These are phyloP conservation scores for Nicotiana benthamiana DNA, from an alignment of 257 asterid genomes.

Conservation along the genomic window DNA sequence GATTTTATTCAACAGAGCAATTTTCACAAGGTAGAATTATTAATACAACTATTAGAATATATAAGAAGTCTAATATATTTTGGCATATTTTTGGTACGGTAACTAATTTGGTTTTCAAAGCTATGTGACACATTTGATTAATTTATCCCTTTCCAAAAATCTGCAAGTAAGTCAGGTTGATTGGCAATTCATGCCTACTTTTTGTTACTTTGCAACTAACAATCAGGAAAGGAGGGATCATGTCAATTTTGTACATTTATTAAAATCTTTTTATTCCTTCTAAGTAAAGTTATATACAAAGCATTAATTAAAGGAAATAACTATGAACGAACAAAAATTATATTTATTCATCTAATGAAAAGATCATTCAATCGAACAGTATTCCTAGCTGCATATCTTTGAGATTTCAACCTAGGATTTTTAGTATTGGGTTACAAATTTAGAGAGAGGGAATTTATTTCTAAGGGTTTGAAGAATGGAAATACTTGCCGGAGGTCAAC, in stretches of 20 bases:
- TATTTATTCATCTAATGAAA: not conserved
- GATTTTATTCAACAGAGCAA: not conserved
- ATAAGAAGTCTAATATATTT: slow-evolving; percentile 19
- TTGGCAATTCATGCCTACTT: slow-evolving; percentile 28
- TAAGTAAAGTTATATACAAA: not conserved
- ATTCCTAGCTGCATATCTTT: no score
- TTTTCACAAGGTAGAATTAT: not conserved
- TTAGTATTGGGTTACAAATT: no score
- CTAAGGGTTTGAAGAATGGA: no score
- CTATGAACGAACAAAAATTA: not conserved
- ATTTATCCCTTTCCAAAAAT: slow-evolving; percentile 9
- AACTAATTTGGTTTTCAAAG: slow-evolving; percentile 26
- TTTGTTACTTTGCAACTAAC: slow-evolving; percentile 24
- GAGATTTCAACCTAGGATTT: no score
- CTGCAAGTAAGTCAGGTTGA: slow-evolving; percentile 17
- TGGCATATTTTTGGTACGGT: slow-evolving; percentile 34
- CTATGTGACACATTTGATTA: slow-evolving; percentile 14
- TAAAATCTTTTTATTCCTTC: not conserved
- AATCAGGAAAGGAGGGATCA: slow-evolving; percentile 4
- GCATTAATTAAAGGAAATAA: not conserved
- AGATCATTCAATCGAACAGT: no score
- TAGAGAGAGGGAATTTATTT: no score
- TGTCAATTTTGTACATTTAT: not conserved
- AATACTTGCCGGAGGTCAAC: no score
- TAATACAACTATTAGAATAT: not conserved